A percentile compares a stretch with the other conserved stretches of the same genome.
Evolutionary conservation across 805 yeast genomes (phyloP).

Genomic region (Yamadazyma paraphyllophila): DNA sequence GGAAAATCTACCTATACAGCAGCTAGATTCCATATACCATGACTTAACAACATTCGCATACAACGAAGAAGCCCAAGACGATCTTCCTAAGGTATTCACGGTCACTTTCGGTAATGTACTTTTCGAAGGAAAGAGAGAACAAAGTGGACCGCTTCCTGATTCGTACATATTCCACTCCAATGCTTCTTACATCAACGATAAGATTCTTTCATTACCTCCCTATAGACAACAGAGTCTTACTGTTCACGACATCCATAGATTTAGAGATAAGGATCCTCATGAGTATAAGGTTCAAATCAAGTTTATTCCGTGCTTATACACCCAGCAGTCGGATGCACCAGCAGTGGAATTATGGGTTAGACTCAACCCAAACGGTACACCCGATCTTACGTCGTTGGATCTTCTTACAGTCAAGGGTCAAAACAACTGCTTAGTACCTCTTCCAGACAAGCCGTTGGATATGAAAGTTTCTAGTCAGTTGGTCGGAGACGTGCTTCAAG

Average conservation of each 20-base stretch:
- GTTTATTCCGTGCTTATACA: conserved; percentile 36
- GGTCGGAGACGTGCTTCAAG: conserved; percentile 30
- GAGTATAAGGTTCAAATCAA: conserved; percentile 44
- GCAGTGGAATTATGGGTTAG: conserved; percentile 59
- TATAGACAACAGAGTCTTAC: conserved; percentile 13
- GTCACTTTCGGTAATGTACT: conserved; percentile 41
- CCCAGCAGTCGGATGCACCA: conserved; percentile 32
- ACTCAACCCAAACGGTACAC: conserved; percentile 32
- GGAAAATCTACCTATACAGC: neutral
- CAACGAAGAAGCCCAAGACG: conserved; percentile 3
- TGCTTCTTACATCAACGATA: conserved; percentile 31
- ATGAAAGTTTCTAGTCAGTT: conserved; percentile 42
- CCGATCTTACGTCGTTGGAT: conserved; percentile 38
- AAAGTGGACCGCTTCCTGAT: neutral
- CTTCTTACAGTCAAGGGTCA: conserved; percentile 48
- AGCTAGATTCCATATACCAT: conserved; percentile 20
- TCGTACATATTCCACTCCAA: conserved; percentile 32
- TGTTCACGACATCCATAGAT: conserved; percentile 21
- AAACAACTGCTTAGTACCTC: conserved; percentile 37
- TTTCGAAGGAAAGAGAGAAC: conserved; percentile 18
- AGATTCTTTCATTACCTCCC: conserved; percentile 29
- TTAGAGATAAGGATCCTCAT: conserved; percentile 25
- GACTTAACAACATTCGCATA: conserved; percentile 22
- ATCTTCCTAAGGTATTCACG: conserved; percentile 28
- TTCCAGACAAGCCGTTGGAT: conserved; percentile 44